Conservation (phyloP, 2,329 filamentous ascomycete species). For the Dactylellina haptotyla region DNA sequence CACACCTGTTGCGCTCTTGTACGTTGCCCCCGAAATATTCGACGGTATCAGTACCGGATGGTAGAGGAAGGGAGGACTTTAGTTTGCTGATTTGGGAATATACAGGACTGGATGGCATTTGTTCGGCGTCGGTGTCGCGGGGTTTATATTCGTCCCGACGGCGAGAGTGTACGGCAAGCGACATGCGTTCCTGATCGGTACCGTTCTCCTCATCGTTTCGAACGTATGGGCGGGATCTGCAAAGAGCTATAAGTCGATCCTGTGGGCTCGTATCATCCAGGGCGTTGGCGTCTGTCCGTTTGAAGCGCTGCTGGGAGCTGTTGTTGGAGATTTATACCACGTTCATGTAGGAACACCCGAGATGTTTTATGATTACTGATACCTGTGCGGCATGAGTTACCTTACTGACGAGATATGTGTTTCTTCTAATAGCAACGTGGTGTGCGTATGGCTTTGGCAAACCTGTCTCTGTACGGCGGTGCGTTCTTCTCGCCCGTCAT, state of each 20-base stretch:
- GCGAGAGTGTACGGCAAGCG: conserved; percentile 92
- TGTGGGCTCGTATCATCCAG: conserved; percentile 84
- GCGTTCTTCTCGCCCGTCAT: conserved; percentile 86
- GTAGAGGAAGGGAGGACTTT: too few species aligned
- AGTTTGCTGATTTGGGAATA: conserved; percentile 67
- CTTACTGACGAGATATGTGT: not conserved
- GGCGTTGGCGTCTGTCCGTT: conserved; percentile 88
- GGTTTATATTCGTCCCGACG: conserved; percentile 85
- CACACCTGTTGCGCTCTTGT: conserved; percentile 47
- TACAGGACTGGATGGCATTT: conserved; percentile 66
- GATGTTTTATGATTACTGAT: not conserved
- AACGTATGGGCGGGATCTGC: conserved; percentile 79
- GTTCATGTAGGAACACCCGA: conserved; percentile 70
- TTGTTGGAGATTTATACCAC: conserved; percentile 88
- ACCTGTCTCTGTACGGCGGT: conserved; percentile 75
- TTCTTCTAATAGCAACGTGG: conserved; percentile 75
- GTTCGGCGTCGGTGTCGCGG: conserved; percentile 81
- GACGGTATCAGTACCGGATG: too few species aligned
- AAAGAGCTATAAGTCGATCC: conserved; percentile 74
- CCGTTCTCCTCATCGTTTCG: conserved; percentile 76
- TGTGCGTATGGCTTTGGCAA: conserved; percentile 83
- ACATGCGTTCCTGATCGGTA: conserved; percentile 83
- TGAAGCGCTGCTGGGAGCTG: conserved; percentile 87
- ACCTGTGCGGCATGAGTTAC: not conserved
- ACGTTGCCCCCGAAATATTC: conserved; percentile 11